Evolutionary conservation across 2,329 filamentous ascomycete genomes (phyloP), one percentile per base, ranked within the genome.

Genomic region (Cyphellophora europaea): DNA sequence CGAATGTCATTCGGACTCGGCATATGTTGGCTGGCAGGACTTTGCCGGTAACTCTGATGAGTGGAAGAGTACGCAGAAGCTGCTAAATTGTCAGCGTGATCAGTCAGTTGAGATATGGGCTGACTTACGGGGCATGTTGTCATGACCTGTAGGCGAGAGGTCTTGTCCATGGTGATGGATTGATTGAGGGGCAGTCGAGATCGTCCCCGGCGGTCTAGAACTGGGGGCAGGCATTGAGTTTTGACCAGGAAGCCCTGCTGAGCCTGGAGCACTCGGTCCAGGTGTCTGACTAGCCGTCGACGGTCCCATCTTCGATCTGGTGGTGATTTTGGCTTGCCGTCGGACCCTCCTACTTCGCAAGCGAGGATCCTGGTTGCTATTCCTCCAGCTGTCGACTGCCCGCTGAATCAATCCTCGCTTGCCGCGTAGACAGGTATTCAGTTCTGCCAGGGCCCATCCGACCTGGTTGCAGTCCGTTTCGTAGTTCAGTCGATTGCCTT

Each of bases 381-480:
- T 98, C 44, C 91, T 76, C 91, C 91, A 96, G 66, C 88, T 95
- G 62, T 98, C 91, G 29, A 98, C 91, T 2, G 91, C 91, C 46
- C 91, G 76, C 66, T 98, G 91, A 49, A 98, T 98, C 41, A 98
- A 71, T 5, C 91, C 91, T 49, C 91, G 77, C 70, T 96, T 96
- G 49, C 89, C 89, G 44, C 89, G 78, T 40, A 96, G 71, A 38
- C 84, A 82, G 5, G 87, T 80, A 58, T 98, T 98, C 35, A 98
- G 66, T 54, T 96, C 82, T 2, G 91, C 91, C 48, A 98, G 65
- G 10, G 89, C 89, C 91, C 91, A 98, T n/a, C 91, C 91, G n/a
- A 98, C 91, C 1, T 87, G 86, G 63, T 98, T 98, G 71, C 91
- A 98, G 64, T 98, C 91, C 11, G 86, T 95, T 67, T 98, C 91